Percentiles rank a stretch among this genome's conserved stretches.
Conservation (phyloP, 2,329 filamentous ascomycete genomes). For the Cadophora sp. region DNA sequence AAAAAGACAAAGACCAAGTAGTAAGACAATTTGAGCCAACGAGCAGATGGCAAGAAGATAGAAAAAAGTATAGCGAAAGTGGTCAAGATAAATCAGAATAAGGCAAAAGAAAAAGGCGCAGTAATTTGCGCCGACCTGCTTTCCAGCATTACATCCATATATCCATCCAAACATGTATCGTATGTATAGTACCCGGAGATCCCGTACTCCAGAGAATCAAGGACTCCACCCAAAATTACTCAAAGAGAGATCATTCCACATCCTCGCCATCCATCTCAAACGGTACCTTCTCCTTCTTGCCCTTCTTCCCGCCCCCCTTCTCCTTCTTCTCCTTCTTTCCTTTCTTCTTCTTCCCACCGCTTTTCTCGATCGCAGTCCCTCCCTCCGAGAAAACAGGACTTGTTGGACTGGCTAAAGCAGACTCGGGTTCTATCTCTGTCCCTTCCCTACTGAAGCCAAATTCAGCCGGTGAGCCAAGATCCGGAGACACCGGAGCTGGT, state of each 20-base stretch:
- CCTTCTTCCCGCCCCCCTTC: constrained; percentile 28
- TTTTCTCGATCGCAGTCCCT: background rate
- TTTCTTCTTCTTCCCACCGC: constrained; percentile 19
- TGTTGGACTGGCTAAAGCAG: constrained; percentile 19
- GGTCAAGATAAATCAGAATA: background rate
- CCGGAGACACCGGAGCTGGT: constrained; percentile 14
- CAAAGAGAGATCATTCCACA: background rate
- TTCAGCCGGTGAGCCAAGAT: background rate
- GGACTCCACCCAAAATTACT: background rate
- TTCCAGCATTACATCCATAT: background rate
- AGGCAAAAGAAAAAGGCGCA: background rate
- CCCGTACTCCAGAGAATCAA: background rate
- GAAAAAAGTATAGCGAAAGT: background rate
- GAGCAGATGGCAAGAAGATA: background rate
- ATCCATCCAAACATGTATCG: background rate
- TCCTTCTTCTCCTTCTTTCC: constrained; percentile 34
- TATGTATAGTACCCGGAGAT: background rate
- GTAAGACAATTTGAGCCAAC: background rate
- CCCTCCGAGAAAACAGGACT: constrained; percentile 14
- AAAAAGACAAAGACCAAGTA: background rate
- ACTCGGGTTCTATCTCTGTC: constrained; percentile 17
- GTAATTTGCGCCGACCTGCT: background rate
- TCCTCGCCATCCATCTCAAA: constrained; percentile 17
- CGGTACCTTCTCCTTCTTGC: constrained; percentile 29
- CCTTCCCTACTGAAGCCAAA: constrained; percentile 8